phyloP scores from a whole-genome alignment of 2,329 filamentous ascomycete species.

The Botrytis tulipae region DNA sequence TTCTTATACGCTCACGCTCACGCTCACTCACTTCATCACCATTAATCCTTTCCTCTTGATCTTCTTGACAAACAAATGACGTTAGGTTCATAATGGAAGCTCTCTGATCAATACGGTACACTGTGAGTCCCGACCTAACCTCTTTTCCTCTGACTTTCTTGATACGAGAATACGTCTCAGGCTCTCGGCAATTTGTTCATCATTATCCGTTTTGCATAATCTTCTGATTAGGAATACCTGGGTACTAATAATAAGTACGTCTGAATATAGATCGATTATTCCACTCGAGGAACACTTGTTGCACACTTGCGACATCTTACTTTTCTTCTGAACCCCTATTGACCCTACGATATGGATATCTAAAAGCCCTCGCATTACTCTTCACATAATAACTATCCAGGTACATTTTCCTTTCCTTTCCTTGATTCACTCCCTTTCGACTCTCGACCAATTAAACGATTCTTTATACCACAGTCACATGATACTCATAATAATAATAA shows the following conservation, averaged over 20 bases:
- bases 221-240: not conserved
- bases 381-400: not conserved
- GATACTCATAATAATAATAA: not conserved
- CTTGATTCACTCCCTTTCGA: not conserved
- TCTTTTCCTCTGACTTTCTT: not conserved
- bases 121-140: not conserved
- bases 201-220: slow-evolving; percentile 5
- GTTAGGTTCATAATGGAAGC: not conserved
- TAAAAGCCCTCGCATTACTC: not conserved
- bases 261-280: slow-evolving; percentile 7
- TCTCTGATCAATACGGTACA: not conserved
- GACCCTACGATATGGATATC: not conserved
- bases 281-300: not conserved
- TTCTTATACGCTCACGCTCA: not conserved
- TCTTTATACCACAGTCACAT: not conserved
- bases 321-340: not conserved
- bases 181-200: not conserved
- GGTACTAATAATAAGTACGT: not conserved
- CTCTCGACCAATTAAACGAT: not conserved
- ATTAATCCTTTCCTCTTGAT: not conserved
- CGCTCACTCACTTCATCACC: not conserved
- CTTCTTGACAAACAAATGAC: not conserved
- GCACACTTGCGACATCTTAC: not conserved
- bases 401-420: not conserved
- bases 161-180: not conserved